Conservation (phyloP, 208 protist species). For the Acanthamoeba royreba region DNA sequence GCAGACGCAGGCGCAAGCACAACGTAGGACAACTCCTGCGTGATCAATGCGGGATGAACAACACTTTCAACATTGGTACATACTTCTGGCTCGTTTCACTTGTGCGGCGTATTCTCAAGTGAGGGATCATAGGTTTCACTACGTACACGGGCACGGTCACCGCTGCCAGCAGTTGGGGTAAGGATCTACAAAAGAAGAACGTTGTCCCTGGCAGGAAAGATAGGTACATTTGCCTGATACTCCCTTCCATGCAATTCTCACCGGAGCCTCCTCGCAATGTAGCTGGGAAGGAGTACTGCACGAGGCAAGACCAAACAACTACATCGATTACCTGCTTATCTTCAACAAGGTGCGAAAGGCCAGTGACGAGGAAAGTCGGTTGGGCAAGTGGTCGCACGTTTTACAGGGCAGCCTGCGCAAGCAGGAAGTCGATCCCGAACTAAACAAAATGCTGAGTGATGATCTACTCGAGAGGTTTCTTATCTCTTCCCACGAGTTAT, state of each 20-base stretch:
- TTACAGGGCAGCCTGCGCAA: neutral
- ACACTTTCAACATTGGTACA: conserved; percentile 5
- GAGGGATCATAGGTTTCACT: conserved; percentile 23
- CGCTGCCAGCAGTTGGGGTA: conserved; percentile 47
- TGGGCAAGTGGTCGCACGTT: neutral
- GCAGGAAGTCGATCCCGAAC: neutral
- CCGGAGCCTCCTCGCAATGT: neutral
- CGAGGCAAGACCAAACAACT: neutral
- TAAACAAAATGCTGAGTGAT: neutral
- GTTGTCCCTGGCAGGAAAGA: neutral
- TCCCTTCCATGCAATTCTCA: neutral
- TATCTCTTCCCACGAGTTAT: neutral
- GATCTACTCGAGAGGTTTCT: neutral
- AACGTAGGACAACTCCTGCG: neutral
- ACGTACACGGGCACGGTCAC: conserved; percentile 50
- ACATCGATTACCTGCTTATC: neutral
- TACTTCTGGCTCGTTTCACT: neutral
- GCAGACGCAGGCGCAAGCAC: neutral
- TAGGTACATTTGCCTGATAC: neutral
- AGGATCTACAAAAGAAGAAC: neutral
- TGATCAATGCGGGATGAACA: neutral
- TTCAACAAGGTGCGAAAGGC: neutral
- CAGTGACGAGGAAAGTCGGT: neutral
- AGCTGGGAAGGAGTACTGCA: neutral
- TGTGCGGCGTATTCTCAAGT: neutral